Conservation (phyloP, 2,329 filamentous ascomycete genomes). For the Macrophomina phaseolina region DNA sequence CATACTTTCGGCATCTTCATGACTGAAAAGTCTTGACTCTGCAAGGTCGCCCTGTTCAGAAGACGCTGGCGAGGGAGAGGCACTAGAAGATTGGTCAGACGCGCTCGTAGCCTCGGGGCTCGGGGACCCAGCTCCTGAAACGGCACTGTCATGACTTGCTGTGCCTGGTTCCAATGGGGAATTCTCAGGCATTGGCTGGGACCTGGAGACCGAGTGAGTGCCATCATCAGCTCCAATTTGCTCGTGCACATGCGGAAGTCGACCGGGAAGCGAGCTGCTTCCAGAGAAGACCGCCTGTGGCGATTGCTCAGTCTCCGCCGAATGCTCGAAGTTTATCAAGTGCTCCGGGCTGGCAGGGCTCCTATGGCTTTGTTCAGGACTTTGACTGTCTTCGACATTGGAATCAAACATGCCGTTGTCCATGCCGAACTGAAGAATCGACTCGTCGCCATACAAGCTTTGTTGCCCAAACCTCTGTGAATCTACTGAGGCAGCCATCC, state of each 20-base stretch:
- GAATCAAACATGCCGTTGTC: slow-evolving; percentile 40
- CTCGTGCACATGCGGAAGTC: not conserved
- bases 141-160: not conserved
- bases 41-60: slow-evolving; percentile 34
- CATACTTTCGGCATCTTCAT: slow-evolving; percentile 84
- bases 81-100: slow-evolving; percentile 19
- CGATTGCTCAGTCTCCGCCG: not conserved
- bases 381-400: slow-evolving; percentile 10
- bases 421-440: slow-evolving; percentile 41
- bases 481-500: not conserved
- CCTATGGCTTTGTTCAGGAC: not conserved
- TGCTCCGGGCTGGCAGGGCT: not conserved
- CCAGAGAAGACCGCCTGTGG: not conserved
- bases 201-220: not conserved
- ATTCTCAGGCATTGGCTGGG: slow-evolving; percentile 13
- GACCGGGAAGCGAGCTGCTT: slow-evolving; percentile 9
- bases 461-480: slow-evolving; percentile 15
- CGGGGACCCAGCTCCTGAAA: no score
- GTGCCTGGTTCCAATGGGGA: not conserved
- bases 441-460: slow-evolving; percentile 41
- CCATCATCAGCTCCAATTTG: not conserved
- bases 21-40: slow-evolving; percentile 72
- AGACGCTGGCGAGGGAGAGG: slow-evolving; percentile 18
- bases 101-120: not conserved
- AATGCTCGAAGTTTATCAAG: not conserved